A percentile compares a stretch with the other conserved stretches of the same genome.
phyloP scores from a whole-genome alignment of 176 grass and related monocot genomes.

The Rhipidocladum racemiflorum region DNA sequence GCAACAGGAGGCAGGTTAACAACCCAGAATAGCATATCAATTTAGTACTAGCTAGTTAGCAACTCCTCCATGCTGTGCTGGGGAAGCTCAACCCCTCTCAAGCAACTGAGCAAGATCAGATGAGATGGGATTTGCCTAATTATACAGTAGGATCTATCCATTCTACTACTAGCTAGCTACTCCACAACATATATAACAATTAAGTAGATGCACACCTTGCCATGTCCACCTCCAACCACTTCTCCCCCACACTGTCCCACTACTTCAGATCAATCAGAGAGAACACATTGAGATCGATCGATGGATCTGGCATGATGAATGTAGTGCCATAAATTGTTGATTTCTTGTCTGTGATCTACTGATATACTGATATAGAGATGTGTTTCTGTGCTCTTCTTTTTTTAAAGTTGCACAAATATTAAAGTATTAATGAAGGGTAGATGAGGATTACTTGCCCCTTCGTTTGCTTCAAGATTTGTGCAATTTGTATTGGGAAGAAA shows the following conservation, averaged over 20 bases:
- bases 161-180: not conserved
- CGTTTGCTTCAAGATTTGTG: no score
- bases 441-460: no score
- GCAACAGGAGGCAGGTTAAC: constrained; percentile 25
- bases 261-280: not conserved
- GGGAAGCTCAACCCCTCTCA: not conserved
- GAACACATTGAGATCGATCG: not conserved
- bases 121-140: not conserved
- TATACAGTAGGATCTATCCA: not conserved
- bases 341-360: not conserved
- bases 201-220: not conserved
- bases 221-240: not conserved
- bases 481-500: no score
- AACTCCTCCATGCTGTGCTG: not conserved
- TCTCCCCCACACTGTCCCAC: not conserved
- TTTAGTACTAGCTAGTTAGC: not conserved
- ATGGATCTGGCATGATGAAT: not conserved
- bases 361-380: no score
- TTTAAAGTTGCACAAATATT: no score
- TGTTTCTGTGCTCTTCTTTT: no score
- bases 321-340: not conserved
- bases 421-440: no score
- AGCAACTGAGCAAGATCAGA: not conserved
- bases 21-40: constrained; percentile 16
- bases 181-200: constrained; percentile 13